These are phyloP conservation scores for Oxalis stricta DNA, from an alignment of 441 rosid genomes.

Conservation along the genomic window DNA sequence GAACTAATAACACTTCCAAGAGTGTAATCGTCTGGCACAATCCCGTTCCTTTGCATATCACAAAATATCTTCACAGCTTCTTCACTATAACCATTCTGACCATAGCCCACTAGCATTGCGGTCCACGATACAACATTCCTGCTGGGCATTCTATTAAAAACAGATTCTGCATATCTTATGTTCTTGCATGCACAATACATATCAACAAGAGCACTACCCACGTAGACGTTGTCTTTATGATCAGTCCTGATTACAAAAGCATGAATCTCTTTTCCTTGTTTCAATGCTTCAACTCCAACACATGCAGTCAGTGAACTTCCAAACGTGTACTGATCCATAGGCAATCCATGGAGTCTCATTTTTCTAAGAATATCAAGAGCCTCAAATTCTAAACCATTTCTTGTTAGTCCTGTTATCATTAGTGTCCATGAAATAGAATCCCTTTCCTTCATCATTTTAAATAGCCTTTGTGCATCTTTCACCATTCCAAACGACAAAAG, in stretches of 20 bases:
- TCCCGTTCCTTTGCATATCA: constrained; percentile 64
- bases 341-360: constrained; percentile 49
- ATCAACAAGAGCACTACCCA: constrained; percentile 87
- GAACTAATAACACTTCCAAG: constrained; percentile 81
- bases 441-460: constrained; percentile 47
- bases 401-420: constrained; percentile 70
- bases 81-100: constrained; percentile 64
- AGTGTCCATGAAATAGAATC: constrained; percentile 83
- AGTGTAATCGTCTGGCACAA: constrained; percentile 76
- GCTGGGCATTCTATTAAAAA: constrained; percentile 43
- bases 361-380: constrained; percentile 48
- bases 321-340: constrained; percentile 77
- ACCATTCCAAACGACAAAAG: constrained; percentile 57
- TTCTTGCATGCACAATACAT: constrained; percentile 79
- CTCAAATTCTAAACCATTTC: constrained; percentile 51
- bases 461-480: constrained; percentile 42
- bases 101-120: constrained; percentile 88
- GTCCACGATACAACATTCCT: constrained; percentile 95
- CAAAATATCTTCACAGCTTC: constrained; percentile 59
- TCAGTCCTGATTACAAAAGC: constrained; percentile 44
- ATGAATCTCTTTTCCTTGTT: constrained; percentile 66
- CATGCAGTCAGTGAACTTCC: constrained; percentile 83
- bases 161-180: constrained; percentile 46
- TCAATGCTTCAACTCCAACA: constrained; percentile 41
- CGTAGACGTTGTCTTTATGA: constrained; percentile 47